phyloP scores from a whole-genome alignment of 768 basidiomycete species.

The Hemileccinum rubropunctum region DNA sequence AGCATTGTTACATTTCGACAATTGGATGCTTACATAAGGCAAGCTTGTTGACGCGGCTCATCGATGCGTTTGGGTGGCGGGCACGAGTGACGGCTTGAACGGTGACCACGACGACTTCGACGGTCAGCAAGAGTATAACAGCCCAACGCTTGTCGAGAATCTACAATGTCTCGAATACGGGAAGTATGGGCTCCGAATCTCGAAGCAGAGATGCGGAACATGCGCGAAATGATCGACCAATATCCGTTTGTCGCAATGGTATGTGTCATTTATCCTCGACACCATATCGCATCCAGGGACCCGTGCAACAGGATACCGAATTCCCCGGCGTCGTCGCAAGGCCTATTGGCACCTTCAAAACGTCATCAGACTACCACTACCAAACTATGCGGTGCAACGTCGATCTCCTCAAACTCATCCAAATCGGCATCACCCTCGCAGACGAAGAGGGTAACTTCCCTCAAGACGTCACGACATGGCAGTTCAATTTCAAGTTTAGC shows the following conservation, averaged over 20 bases:
- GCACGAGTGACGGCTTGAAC: slow-evolving; percentile 6
- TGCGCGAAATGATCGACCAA: slow-evolving; percentile 82
- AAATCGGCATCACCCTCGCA: slow-evolving; percentile 91
- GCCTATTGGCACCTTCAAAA: slow-evolving; percentile 94
- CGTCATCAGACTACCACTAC: slow-evolving; percentile 97
- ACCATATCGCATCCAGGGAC: slow-evolving; percentile 3
- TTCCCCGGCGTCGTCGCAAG: slow-evolving; percentile 98
- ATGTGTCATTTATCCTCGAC: slow-evolving; percentile 29
- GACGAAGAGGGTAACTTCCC: slow-evolving; percentile 94
- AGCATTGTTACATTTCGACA: not conserved
- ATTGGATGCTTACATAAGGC: slow-evolving; percentile 28
- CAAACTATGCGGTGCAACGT: slow-evolving; percentile 99
- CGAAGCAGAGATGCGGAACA: slow-evolving; percentile 85
- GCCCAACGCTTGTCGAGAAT: slow-evolving; percentile 1
- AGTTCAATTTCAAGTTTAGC: slow-evolving; percentile 97
- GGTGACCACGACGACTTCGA: slow-evolving; percentile 21
- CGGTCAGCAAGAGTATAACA: slow-evolving; percentile 1
- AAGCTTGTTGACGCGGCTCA: slow-evolving; percentile 16
- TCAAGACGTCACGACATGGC: slow-evolving; percentile 92
- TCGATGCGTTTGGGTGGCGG: slow-evolving; percentile 12
- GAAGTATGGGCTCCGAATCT: slow-evolving; percentile 97
- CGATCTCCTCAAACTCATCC: slow-evolving; percentile 95
- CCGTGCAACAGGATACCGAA: slow-evolving; percentile 79
- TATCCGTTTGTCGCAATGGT: slow-evolving; percentile 98
- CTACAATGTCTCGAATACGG: slow-evolving; percentile 76